Conservation (phyloP, 768 basidiomycete species). For the Peribolospora baueri region DNA sequence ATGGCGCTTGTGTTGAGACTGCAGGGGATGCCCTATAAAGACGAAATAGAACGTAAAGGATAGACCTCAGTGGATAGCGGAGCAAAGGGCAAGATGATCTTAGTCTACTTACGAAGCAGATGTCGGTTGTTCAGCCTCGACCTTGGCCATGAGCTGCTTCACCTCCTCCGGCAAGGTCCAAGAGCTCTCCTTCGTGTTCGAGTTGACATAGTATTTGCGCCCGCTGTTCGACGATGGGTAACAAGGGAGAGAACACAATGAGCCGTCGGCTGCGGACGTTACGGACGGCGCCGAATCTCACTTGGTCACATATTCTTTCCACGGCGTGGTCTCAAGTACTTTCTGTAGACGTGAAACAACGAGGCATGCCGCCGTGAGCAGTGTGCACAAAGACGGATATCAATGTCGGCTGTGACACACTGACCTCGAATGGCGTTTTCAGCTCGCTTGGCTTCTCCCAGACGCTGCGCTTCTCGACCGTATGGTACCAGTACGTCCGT, state of each 20-base stretch:
- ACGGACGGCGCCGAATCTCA: conserved; percentile 18
- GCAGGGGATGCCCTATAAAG: conserved; percentile 9
- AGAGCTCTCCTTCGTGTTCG: conserved; percentile 71
- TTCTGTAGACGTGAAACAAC: conserved; percentile 26
- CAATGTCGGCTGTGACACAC: conserved; percentile 6
- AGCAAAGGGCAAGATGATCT: background rate
- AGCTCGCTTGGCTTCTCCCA: conserved; percentile 97
- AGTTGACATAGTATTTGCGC: conserved; percentile 29
- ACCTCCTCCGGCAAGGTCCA: conserved; percentile 97
- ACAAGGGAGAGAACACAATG: background rate
- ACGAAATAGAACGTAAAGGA: background rate
- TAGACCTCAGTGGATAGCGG: background rate
- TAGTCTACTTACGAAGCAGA: conserved; percentile 28
- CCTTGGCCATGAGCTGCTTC: conserved; percentile 48
- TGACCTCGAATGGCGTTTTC: conserved; percentile 75
- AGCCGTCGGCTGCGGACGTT: background rate
- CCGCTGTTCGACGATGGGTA: conserved; percentile 3
- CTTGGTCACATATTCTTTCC: conserved; percentile 94
- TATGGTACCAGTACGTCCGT: conserved; percentile 96
- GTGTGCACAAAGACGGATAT: conserved; percentile 1
- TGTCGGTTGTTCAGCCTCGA: conserved; percentile 26
- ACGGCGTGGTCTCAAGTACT: conserved; percentile 67
- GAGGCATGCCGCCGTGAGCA: conserved; percentile 5
- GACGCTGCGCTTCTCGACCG: conserved; percentile 62
- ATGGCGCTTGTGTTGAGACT: conserved; percentile 17